Conservation (phyloP, 805 yeast species). For the Wickerhamiella spandovensis region DNA sequence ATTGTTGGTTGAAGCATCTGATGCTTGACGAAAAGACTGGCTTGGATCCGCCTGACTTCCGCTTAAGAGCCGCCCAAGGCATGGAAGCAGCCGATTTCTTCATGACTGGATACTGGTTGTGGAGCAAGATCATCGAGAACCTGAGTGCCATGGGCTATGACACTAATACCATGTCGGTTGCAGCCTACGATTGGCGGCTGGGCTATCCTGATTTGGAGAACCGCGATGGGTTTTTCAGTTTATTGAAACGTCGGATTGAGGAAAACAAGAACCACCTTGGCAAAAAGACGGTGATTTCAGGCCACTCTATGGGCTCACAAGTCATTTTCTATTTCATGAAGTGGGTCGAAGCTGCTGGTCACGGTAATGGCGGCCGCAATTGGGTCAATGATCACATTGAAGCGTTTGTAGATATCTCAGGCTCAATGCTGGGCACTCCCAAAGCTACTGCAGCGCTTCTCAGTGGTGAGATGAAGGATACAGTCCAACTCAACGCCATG, state of each 20-base stretch:
- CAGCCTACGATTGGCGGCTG: slow-evolving; percentile 93
- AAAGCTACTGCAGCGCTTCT: slow-evolving; percentile 81
- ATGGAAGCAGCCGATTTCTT: slow-evolving; percentile 95
- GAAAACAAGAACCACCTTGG: slow-evolving; percentile 37
- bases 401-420: slow-evolving; percentile 75
- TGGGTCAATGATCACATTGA: slow-evolving; percentile 86
- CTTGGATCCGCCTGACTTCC: slow-evolving; percentile 74
- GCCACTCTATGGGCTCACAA: slow-evolving; percentile 97
- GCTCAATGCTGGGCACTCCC: slow-evolving; percentile 87
- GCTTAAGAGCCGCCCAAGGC: slow-evolving; percentile 83
- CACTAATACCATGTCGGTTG: slow-evolving; percentile 78
- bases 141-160: slow-evolving; percentile 90
- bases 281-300: slow-evolving; percentile 58
- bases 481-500: slow-evolving; percentile 81
- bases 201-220: slow-evolving; percentile 78
- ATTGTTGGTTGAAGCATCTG: slow-evolving; percentile 87
- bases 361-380: slow-evolving; percentile 67
- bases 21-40: slow-evolving; percentile 87
- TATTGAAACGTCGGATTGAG: slow-evolving; percentile 64
- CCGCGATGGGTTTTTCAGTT: slow-evolving; percentile 75
- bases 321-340: slow-evolving; percentile 76
- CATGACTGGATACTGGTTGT: slow-evolving; percentile 96
- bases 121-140: slow-evolving; percentile 93
- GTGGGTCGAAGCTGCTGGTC: slow-evolving; percentile 91
- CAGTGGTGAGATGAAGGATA: slow-evolving; percentile 98